These are phyloP conservation scores for Lasiosphaeris hirsuta DNA, from an alignment of 495 filamentous ascomycete species.

Conservation along the genomic window DNA sequence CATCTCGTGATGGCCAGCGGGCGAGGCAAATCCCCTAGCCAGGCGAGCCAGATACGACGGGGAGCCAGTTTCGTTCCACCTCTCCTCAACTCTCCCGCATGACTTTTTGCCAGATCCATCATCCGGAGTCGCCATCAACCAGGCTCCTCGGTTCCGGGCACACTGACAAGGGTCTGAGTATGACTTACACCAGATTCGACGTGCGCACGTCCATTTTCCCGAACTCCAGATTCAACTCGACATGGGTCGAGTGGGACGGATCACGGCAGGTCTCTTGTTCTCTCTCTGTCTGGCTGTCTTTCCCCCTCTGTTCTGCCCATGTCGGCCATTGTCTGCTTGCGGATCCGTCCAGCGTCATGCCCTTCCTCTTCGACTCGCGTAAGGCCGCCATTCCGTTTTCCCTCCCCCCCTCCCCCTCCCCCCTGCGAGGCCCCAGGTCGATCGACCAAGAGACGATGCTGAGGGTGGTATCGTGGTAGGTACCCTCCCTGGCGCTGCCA, in stretches of 20 bases:
- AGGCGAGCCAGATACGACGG: neutral
- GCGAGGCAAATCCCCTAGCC: neutral
- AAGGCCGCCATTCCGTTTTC: neutral
- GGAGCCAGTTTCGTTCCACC: conserved; percentile 18
- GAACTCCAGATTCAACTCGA: conserved; percentile 23
- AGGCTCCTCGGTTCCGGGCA: conserved; percentile 22
- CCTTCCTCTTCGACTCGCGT: neutral
- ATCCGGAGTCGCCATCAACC: conserved; percentile 27
- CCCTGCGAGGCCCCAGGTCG: conserved; percentile 2
- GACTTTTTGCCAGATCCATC: conserved; percentile 26
- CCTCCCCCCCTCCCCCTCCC: neutral
- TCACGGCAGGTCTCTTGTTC: conserved; percentile 6
- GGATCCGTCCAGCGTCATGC: conserved; percentile 13
- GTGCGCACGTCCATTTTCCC: conserved; percentile 45
- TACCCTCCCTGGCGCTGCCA: conserved; percentile 13
- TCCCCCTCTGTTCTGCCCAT: neutral
- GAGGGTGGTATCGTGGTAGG: neutral
- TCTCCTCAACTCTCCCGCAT: conserved; percentile 21
- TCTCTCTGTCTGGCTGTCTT: neutral
- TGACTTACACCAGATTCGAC: conserved; percentile 57
- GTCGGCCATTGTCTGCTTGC: conserved; percentile 9
- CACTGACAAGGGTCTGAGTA: conserved; percentile 19
- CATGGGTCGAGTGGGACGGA: conserved; percentile 19
- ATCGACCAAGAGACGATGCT: neutral
- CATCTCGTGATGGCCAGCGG: conserved; percentile 2